A percentile compares a stretch with the other conserved stretches of the same genome.
These are phyloP conservation scores for Carex scoparia DNA, from an alignment of 176 grass and related monocot genomes.

Conservation along the genomic window DNA sequence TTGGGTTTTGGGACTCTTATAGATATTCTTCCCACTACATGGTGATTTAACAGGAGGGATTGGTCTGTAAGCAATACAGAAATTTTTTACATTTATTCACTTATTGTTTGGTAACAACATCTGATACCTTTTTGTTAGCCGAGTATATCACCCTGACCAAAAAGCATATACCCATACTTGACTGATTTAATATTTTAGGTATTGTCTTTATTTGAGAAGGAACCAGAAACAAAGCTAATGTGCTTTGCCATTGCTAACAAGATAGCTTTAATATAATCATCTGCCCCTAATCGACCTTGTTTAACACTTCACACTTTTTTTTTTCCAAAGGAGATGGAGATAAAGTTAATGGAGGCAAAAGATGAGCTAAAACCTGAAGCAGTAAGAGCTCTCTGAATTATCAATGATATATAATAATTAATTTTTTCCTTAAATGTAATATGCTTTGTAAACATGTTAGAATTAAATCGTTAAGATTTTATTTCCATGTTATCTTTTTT, in stretches of 20 bases:
- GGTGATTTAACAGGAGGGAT: not conserved
- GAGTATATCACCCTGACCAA: not conserved
- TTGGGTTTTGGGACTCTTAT: not conserved
- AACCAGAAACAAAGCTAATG: constrained; percentile 37
- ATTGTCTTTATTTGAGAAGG: not conserved
- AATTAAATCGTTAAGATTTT: not conserved
- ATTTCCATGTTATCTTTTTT: not conserved
- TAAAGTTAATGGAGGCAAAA: constrained; percentile 77
- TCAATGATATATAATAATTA: not conserved
- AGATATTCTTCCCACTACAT: not conserved
- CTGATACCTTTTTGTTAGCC: not conserved
- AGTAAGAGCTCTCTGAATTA: constrained; percentile 34
- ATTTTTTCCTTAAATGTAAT: not conserved
- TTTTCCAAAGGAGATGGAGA: constrained; percentile 71
- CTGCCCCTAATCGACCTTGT: not conserved
- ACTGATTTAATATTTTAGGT: constrained; percentile 24
- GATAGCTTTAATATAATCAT: not conserved
- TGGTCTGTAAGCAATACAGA: not conserved
- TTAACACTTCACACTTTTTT: constrained; percentile 27
- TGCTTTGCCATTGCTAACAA: not conserved
- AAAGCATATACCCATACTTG: constrained; percentile 7
- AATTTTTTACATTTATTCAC: not conserved
- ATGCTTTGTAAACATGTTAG: not conserved
- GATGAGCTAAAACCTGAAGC: constrained; percentile 83
- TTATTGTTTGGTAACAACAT: not conserved